Conservation (phyloP, 257 asterid species). For the Forsythia suspensa region DNA sequence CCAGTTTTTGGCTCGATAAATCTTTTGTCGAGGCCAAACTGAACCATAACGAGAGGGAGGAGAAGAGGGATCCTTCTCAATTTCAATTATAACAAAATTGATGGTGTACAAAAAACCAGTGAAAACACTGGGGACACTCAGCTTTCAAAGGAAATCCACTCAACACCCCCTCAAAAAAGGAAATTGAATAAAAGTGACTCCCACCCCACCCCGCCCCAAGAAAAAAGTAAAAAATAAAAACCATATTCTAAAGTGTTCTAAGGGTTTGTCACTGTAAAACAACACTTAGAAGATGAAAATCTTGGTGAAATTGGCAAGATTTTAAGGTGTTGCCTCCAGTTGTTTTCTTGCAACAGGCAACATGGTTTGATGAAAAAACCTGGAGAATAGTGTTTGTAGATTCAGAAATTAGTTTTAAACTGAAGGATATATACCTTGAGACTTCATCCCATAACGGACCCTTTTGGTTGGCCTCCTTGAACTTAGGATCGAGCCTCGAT, state of each 20-base stretch:
- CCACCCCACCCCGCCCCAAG: neutral
- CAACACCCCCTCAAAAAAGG: neutral
- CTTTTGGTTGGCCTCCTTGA: slow-evolving; percentile 93
- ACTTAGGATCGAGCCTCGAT: slow-evolving; percentile 82
- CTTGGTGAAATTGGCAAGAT: neutral
- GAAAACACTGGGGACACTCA: neutral
- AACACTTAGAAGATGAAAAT: neutral
- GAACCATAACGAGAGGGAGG: neutral
- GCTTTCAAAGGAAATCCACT: neutral
- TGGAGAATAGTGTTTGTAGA: too few species aligned
- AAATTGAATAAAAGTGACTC: neutral
- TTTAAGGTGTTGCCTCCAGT: too few species aligned
- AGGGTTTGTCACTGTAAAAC: neutral
- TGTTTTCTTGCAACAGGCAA: too few species aligned
- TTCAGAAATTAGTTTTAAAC: neutral
- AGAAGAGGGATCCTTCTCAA: neutral
- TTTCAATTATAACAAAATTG: neutral
- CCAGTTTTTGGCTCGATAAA: neutral
- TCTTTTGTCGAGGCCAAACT: neutral
- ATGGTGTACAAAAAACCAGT: neutral
- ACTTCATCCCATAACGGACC: slow-evolving; percentile 98
- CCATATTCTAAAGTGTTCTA: neutral
- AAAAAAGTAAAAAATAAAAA: too few species aligned
- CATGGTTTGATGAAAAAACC: too few species aligned
- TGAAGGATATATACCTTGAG: slow-evolving; percentile 56